phyloP scores from a whole-genome alignment of 768 basidiomycete genomes.

The Cubamyces sp. region DNA sequence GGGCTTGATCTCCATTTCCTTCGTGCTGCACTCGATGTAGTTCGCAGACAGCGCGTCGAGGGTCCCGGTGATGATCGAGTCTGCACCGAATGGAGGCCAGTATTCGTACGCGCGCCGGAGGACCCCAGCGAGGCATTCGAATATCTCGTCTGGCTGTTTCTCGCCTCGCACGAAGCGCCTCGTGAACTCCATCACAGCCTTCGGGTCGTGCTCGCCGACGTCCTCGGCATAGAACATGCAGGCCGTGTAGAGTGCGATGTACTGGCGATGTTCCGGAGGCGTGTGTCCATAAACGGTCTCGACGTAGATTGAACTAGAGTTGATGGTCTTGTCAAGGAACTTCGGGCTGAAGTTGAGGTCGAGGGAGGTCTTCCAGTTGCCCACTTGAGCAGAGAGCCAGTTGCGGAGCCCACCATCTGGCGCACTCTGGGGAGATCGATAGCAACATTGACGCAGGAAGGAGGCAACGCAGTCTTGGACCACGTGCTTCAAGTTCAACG shows the following conservation, averaged over 20 bases:
- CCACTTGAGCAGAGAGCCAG: neutral
- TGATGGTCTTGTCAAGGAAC: conserved; percentile 1
- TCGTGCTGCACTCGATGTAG: conserved; percentile 39
- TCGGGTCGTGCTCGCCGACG: conserved; percentile 29
- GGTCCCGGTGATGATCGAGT: conserved; percentile 37
- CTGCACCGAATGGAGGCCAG: conserved; percentile 36
- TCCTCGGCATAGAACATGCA: conserved; percentile 45
- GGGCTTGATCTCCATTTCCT: conserved; percentile 31
- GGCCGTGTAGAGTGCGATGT: conserved; percentile 46
- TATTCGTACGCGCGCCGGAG: conserved; percentile 36
- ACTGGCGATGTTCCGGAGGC: conserved; percentile 26
- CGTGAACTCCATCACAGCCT: conserved; percentile 40
- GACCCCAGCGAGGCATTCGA: conserved; percentile 43
- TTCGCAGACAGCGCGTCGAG: conserved; percentile 42
- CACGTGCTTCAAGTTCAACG: neutral
- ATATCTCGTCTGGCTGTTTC: conserved; percentile 37
- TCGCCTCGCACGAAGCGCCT: conserved; percentile 35
- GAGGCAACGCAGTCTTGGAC: neutral
- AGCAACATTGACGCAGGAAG: conserved; percentile 3
- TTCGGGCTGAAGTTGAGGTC: neutral
- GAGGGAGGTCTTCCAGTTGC: neutral
- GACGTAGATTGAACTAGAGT: conserved; percentile 10
- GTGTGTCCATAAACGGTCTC: conserved; percentile 20
- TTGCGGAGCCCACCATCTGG: conserved; percentile 4
- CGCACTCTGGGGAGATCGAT: neutral